Base-by-base conservation (phyloP, 495 filamentous ascomycete genomes). In the Daldinia childiae region DNA sequence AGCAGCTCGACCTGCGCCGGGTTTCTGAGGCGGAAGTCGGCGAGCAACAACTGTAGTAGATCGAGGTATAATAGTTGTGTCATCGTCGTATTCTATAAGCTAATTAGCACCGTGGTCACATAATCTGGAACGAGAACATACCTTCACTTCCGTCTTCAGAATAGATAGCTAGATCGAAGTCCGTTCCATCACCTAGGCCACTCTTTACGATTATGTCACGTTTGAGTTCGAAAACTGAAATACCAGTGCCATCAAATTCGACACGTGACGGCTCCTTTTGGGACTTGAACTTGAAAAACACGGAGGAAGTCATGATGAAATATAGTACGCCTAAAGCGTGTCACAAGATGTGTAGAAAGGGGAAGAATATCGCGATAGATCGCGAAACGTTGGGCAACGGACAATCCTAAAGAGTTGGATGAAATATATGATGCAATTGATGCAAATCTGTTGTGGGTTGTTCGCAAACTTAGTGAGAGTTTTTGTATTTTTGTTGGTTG, bases 221-320 rank as follows among this genome's bases (percentile, higher is more conserved):
- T 82, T 99, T 99, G 77, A 98, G 82, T 80, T 98, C 95, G 83
- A 98, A 99, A 74, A 98, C 95, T 62, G 95, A 97, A 69, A 99
- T 97, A 82, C 93, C 93, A 74, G 95, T 98, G 77, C 95, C 95
- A 83, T 99, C 95, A 83, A 99, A 99, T 74, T 93, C 91, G 66
- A 99, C 92, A 78, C 94, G 87, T 24, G 93, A 91, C 62, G 95
- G 92, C 79, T 98, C 96, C 82, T 95, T 97, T 79, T 95, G 93
- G 65, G 95, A 98, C 86, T 98, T 98, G 91, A 98, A 99, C 84
- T 97, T 97, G 91, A 97, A 98, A 84, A 97, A 98, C 79, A 99
- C 94, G 69, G 94, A 98, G 62, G 96, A 98, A 82, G 94, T 87
- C 95, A 99, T 99, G 79, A 75, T 90, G 82, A 61, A 69, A 41